Conservation (phyloP, 2,329 filamentous ascomycete genomes). For the Fusarium globosum region DNA sequence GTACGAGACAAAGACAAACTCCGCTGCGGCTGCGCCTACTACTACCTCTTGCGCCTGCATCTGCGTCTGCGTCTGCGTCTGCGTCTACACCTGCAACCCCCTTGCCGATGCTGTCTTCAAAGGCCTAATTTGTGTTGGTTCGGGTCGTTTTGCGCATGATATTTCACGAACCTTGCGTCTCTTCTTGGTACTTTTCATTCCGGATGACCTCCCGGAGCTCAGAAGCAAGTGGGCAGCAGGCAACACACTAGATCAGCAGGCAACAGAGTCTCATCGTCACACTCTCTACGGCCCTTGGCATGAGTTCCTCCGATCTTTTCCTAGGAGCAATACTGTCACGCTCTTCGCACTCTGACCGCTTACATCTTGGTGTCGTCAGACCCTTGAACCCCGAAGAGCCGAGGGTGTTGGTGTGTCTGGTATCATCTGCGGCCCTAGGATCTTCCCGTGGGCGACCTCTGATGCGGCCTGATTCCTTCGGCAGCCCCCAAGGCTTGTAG, state of each 20-base stretch:
- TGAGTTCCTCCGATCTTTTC: slow-evolving; percentile 25
- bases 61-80: slow-evolving; percentile 14
- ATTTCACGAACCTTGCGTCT: slow-evolving; percentile 27
- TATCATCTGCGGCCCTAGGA: slow-evolving; percentile 31
- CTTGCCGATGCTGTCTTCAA: slow-evolving; percentile 2
- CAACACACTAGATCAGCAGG: slow-evolving; percentile 37
- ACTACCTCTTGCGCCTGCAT: slow-evolving; percentile 14
- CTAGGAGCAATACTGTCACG: slow-evolving; percentile 3
- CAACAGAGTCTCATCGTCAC: slow-evolving; percentile 28
- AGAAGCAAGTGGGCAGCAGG: slow-evolving; percentile 28
- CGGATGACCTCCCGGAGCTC: slow-evolving; percentile 32
- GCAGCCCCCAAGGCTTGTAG: slow-evolving; percentile 7
- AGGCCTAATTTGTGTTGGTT: slow-evolving; percentile 7
- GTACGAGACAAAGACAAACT: slow-evolving; percentile 25
- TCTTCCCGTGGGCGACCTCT: slow-evolving; percentile 41
- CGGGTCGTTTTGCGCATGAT: slow-evolving; percentile 12
- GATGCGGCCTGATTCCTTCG: slow-evolving; percentile 35
- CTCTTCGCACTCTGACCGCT: slow-evolving; percentile 19
- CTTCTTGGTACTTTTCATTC: slow-evolving; percentile 25
- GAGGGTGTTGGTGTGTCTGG: slow-evolving; percentile 27
- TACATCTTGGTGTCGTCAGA: slow-evolving; percentile 3
- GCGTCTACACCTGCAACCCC: slow-evolving; percentile 19
- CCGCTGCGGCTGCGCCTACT: slow-evolving; percentile 29
- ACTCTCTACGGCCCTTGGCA: slow-evolving; percentile 25
- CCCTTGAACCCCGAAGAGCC: slow-evolving; percentile 6